phyloP scores from a whole-genome alignment of 2,329 filamentous ascomycete species.

The Rutstroemia sydowiana region DNA sequence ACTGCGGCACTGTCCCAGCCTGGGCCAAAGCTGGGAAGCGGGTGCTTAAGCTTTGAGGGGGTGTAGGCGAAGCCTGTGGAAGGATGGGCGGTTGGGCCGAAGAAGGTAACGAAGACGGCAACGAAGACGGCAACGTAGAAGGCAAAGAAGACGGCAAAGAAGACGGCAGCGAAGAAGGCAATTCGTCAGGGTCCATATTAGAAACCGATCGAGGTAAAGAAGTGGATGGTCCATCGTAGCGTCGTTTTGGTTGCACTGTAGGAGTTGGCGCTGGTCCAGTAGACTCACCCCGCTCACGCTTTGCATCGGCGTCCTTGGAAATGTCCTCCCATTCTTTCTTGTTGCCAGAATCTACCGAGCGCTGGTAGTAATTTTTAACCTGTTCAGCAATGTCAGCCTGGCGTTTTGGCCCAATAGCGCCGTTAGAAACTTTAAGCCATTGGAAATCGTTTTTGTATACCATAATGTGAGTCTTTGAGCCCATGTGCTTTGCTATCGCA shows the following conservation, averaged over 20 bases:
- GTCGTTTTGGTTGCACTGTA: conserved; percentile 42
- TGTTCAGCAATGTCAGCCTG: conserved; percentile 33
- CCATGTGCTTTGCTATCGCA: conserved; percentile 70
- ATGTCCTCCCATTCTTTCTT: conserved; percentile 54
- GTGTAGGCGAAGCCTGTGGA: conserved; percentile 24
- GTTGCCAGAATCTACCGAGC: conserved; percentile 50
- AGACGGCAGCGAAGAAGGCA: conserved; percentile 9
- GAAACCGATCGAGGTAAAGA: conserved; percentile 40
- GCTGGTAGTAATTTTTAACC: conserved; percentile 63
- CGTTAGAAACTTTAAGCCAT: conserved; percentile 21
- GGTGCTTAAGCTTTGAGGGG: conserved; percentile 18
- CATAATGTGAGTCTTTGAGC: conserved; percentile 82
- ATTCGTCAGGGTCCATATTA: conserved; percentile 39
- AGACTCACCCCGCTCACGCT: conserved; percentile 48
- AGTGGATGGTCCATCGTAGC: conserved; percentile 39
- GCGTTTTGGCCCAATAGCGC: conserved; percentile 26
- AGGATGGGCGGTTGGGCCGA: conserved; percentile 15
- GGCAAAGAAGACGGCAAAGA: conserved; percentile 5
- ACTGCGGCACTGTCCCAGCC: conserved; percentile 26
- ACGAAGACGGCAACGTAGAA: not conserved
- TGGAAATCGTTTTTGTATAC: conserved; percentile 40
- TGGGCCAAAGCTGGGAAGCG: conserved; percentile 29
- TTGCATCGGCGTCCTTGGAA: conserved; percentile 52
- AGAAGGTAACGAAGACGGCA: conserved; percentile 10
- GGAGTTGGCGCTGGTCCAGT: conserved; percentile 53